Evolutionary conservation across 2,329 filamentous ascomycete genomes (phyloP).

Genomic region (Fusarium begoniae): DNA sequence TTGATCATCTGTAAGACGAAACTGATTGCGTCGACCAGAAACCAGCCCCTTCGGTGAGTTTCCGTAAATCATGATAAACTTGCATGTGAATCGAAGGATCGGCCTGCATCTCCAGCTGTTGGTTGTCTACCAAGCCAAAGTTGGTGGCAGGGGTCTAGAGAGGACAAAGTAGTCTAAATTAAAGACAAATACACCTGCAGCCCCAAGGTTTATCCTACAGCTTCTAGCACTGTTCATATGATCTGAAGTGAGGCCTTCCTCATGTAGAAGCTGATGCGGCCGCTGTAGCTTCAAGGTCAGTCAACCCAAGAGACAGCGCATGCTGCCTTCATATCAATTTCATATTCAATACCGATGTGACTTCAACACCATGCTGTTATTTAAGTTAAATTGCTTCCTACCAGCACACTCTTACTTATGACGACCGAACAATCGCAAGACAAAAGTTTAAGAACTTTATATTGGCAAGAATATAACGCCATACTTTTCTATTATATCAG

Average conservation of each 20-base stretch:
- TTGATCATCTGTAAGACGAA: not conserved
- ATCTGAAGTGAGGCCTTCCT: not conserved
- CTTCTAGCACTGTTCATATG: no score
- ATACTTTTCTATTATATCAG: rapidly evolving
- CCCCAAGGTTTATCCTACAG: not conserved
- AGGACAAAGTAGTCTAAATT: not conserved
- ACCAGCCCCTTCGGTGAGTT: not conserved
- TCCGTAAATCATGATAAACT: not conserved
- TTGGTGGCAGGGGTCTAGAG: rapidly evolving
- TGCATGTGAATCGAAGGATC: not conserved
- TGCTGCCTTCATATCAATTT: rapidly evolving
- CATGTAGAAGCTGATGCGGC: rapidly evolving
- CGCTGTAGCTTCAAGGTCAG: not conserved
- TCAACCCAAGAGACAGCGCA: no score
- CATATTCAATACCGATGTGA: no score
- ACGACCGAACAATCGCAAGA: not conserved
- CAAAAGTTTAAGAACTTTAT: rapidly evolving
- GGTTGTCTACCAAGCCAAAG: not conserved
- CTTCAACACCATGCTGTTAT: rapidly evolving
- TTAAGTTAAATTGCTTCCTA: not conserved
- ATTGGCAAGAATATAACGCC: not conserved
- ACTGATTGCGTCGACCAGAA: not conserved
- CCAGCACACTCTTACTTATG: not conserved
- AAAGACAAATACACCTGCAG: not conserved
- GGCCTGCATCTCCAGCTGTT: not conserved